Conservation (phyloP, 2,329 filamentous ascomycete genomes). For the Zymoseptoria ardabiliae region DNA sequence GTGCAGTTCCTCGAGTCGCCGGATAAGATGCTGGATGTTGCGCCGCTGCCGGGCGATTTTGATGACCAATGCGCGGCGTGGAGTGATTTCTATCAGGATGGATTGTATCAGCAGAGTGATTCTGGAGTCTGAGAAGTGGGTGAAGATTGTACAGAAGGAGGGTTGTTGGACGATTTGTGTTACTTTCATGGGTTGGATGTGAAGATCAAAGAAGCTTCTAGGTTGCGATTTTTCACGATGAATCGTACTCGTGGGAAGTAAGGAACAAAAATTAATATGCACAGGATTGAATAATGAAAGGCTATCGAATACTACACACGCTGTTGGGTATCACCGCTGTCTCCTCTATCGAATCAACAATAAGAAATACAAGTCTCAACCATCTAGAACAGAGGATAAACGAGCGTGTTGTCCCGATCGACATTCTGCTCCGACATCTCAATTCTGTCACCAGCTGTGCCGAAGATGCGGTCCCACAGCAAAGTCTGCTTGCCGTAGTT, state of each 20-base stretch:
- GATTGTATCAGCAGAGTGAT: conserved; percentile 25
- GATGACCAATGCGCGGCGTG: conserved; percentile 26
- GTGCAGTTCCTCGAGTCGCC: conserved; percentile 29
- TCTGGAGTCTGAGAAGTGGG: conserved; percentile 23
- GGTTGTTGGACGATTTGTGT: neutral
- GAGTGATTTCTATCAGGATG: conserved; percentile 22
- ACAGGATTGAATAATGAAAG: neutral
- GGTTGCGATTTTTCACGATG: neutral
- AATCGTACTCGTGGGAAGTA: neutral
- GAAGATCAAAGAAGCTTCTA: neutral
- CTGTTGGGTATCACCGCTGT: neutral
- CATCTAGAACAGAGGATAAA: neutral
- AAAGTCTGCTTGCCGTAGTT: conserved; percentile 38
- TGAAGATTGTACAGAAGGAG: neutral
- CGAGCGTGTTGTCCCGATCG: conserved; percentile 6
- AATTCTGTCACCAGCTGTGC: conserved; percentile 28
- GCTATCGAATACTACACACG: neutral
- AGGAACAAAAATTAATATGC: neutral
- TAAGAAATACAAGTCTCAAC: neutral
- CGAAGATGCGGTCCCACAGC: conserved; percentile 34
- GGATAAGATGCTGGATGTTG: conserved; percentile 17
- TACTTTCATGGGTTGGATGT: neutral
- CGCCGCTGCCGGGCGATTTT: conserved; percentile 20
- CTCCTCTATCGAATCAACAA: neutral
- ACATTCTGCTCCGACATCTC: conserved; percentile 23